Evolutionary conservation across 2,329 filamentous ascomycete species (phyloP).

Genomic region (Plenodomus lindquistii): DNA sequence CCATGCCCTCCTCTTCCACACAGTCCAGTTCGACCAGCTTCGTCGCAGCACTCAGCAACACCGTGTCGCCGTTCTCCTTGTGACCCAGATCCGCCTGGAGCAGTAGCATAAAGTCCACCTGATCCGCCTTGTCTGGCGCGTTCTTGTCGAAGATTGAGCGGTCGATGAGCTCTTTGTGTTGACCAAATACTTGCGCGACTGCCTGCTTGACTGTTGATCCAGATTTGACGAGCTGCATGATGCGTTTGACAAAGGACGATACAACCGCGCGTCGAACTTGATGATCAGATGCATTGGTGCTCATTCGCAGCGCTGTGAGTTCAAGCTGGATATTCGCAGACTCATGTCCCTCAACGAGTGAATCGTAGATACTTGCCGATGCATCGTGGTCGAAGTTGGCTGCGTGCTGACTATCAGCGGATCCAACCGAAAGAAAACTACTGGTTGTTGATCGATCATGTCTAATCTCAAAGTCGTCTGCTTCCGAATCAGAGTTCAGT

Average conservation of each 20-base stretch:
- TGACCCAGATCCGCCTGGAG: constrained; percentile 79
- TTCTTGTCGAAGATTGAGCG: constrained; percentile 63
- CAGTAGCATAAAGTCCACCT: constrained; percentile 81
- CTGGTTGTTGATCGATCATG: constrained; percentile 64
- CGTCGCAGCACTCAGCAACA: constrained; percentile 79
- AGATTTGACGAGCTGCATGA: constrained; percentile 69
- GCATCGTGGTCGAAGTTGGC: constrained; percentile 85
- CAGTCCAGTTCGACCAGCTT: constrained; percentile 84
- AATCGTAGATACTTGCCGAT: constrained; percentile 82
- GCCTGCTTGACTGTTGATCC: constrained; percentile 45
- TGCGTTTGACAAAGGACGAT: constrained; percentile 80
- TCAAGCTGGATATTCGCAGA: constrained; percentile 90
- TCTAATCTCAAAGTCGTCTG: constrained; percentile 49
- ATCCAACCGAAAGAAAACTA: constrained; percentile 74
- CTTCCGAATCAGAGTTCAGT: constrained; percentile 58
- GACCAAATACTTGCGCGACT: constrained; percentile 47
- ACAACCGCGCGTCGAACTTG: constrained; percentile 87
- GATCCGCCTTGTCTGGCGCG: constrained; percentile 62
- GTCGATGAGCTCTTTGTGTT: constrained; percentile 63
- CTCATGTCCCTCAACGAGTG: constrained; percentile 70
- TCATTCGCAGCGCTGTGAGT: constrained; percentile 89
- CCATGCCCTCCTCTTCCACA: constrained; percentile 84
- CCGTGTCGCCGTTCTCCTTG: constrained; percentile 63
- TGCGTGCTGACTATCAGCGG: constrained; percentile 58
- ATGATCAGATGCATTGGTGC: constrained; percentile 84